Conservation (phyloP, 176 grass and related monocot species). For the Ananas comosus region DNA sequence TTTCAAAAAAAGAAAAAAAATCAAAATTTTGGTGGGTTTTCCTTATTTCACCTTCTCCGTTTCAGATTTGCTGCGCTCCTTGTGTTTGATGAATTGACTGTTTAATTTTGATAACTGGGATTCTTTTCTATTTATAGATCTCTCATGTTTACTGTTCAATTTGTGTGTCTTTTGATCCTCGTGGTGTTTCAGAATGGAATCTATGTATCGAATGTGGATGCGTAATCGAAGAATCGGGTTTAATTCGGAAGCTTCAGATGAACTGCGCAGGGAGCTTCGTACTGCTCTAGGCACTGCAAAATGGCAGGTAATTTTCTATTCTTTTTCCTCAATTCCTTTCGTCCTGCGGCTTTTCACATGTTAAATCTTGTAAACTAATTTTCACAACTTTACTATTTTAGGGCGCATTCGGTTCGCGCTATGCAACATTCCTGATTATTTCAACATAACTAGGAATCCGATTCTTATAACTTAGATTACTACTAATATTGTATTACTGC, state of each 20-base stretch:
- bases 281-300: constrained; percentile 82
- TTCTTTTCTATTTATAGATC: not conserved
- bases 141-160: not conserved
- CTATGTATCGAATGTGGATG: constrained; percentile 73
- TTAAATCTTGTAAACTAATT: too few species aligned
- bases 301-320: constrained; percentile 60
- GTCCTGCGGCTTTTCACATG: not conserved
- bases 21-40: not conserved
- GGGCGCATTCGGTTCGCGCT: too few species aligned
- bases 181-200: constrained; percentile 65
- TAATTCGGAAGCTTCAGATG: constrained; percentile 30
- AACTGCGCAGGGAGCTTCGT: constrained; percentile 57
- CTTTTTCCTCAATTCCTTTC: not conserved
- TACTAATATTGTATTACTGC: too few species aligned
- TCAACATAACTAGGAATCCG: too few species aligned
- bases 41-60: not conserved
- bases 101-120: not conserved
- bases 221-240: constrained; percentile 24
- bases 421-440: too few species aligned
- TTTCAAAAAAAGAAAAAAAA: too few species aligned
- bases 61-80: constrained; percentile 21
- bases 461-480: too few species aligned
- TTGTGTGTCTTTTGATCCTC: too few species aligned
- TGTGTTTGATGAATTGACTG: too few species aligned
- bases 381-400: too few species aligned